Base-by-base conservation (phyloP, 2,329 filamentous ascomycete species). In the Clonostachys solani region DNA sequence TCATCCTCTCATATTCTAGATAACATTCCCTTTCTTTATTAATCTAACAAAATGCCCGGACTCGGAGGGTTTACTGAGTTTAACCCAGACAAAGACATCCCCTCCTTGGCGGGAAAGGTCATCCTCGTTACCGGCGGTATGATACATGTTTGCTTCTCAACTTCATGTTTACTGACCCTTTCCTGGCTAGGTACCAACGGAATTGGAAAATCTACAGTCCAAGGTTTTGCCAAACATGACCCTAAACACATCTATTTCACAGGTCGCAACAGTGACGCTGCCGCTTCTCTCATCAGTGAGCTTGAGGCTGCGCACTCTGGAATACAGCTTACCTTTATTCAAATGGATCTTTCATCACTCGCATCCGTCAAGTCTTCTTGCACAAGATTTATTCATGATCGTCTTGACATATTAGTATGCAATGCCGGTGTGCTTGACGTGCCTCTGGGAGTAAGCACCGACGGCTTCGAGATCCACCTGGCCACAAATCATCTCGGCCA, bases 401-500 rank as follows among this genome's bases (percentile, higher is more conserved):
- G 61, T 5, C 57, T 77, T 1, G 72, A 77, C 50, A 64, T 75
- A 36, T 59, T 77, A 9, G 62, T 77, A 40, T 65, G 68, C 43
- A 76, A 75, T 47, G 74, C 73, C 1, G 74, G 74, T 2, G 63
- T 73, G 47, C 68, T 75, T 60, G 23, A 29, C 23, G 66, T 61
- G 3, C 58, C 65, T 3, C 55, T 67, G 0, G 61, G 49, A 3
- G 52, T 67, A 9, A 73, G 70, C 6, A 54, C 57, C 19, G 68
- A 77, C 16, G 73, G 73, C 13, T 77, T 74, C 48, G 75, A 78
- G 53, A 51, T 70, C 12, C 68, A 75, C 49, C 74, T 77, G 49
- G 72, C 67, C 2, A 72, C 66, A 2, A 79, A 78, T 47, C 71
- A 77, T 54, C 52, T 78, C 38, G 73, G 73, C 15, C 73, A 77